Evolutionary conservation across 2,329 filamentous ascomycete species (phyloP).

Genomic region (Verticillium dahliae): DNA sequence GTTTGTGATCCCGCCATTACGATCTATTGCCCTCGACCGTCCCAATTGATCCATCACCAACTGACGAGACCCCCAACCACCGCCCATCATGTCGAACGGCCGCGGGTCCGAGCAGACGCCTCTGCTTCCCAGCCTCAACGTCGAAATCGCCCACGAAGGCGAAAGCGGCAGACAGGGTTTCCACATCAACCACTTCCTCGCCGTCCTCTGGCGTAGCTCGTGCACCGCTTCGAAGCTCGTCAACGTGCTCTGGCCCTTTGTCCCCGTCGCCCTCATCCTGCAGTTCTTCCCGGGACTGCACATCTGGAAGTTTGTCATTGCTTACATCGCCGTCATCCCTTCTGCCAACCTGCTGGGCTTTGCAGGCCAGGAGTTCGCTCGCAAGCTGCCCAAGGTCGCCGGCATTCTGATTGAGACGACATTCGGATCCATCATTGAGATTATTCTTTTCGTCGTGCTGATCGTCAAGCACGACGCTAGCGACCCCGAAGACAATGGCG

Average conservation of each 20-base stretch:
- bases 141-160: conserved; percentile 24
- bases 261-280: conserved; percentile 36
- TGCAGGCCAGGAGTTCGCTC: conserved; percentile 52
- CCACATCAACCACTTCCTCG: conserved; percentile 32
- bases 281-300: conserved; percentile 26
- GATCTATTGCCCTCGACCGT: not conserved
- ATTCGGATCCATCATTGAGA: conserved; percentile 60
- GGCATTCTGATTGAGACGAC: conserved; percentile 43
- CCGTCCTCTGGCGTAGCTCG: conserved; percentile 34
- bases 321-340: conserved; percentile 43
- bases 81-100: not conserved
- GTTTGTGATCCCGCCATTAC: not conserved
- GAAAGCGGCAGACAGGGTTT: conserved; percentile 38
- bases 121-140: conserved; percentile 18
- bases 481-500: conserved; percentile 13
- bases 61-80: not conserved
- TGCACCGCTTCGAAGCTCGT: conserved; percentile 37
- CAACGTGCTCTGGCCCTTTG: conserved; percentile 42
- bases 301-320: conserved; percentile 37
- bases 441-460: conserved; percentile 61
- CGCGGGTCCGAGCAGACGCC: conserved; percentile 15
- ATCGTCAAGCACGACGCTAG: conserved; percentile 29
- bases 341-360: conserved; percentile 42
- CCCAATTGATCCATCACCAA: not conserved
- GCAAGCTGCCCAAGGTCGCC: conserved; percentile 58